Base-by-base conservation (phyloP, 1,139 yeast genomes). In the Candida dubliniensis region DNA sequence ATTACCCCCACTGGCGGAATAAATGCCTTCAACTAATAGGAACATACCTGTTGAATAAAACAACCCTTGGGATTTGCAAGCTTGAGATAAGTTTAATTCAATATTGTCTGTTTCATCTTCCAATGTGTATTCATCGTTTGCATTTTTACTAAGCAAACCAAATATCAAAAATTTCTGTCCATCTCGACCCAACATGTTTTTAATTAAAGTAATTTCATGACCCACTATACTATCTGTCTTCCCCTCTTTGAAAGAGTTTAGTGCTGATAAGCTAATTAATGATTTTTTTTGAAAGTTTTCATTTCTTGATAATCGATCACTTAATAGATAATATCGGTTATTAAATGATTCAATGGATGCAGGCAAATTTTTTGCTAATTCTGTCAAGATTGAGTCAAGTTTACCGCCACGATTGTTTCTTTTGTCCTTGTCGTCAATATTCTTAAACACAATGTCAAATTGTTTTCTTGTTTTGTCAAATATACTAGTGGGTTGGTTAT, bases 31-130 rank as follows among this genome's bases (percentile, higher is more conserved):
- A 36, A 86, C 86, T 4, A 91, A 69, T 1, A 89, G 80, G 55
- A 86, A 82, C 71, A 85, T 83, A 1, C 99, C 99, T 0, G 86
- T 79, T 2, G 82, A 80, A 56, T 84, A 87, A 57, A 81, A 91
- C 2, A 86, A 76, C 0, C 87, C 90, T 11, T 74, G 74, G 1
- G 85, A 76, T 37, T 88, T 86, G 13, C 74, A 68, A 0, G 93
- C 73, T 50, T 85, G 87, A 1, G 77, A 67, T 12, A 91, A 61
- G 46, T 86, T 87, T 25, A 93, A 67, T 53, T 81, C 86, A n/a
- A 93, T 82, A 40, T 75, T 67, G 50, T 90, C 96, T 1, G 91
- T 79, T 2, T 84, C 76, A 61, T 95, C 99, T 59, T 90, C 96
- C 27, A 95, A 62, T 42, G 81, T 79, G 77, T 80, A 85, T 15